Evolutionary conservation across 257 asterid genomes (phyloP), one percentile per base, ranked within the genome.

Genomic region (Plantago elongata): DNA sequence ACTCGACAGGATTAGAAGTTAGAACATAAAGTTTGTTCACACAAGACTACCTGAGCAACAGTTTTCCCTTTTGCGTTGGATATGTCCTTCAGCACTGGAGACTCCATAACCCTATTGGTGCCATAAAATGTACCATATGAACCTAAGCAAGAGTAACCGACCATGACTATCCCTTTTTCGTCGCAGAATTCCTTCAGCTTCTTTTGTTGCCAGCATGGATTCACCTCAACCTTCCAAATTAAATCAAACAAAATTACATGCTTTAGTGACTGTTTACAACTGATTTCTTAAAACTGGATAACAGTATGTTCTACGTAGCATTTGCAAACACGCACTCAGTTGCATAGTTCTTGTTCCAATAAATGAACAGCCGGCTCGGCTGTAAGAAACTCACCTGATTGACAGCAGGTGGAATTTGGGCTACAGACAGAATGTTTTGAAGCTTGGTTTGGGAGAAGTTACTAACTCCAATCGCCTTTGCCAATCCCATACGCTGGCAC

Each of bases 181-280:
- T 70, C 79, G 75, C 96, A 84, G 67, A 80, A 83, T 4, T 83
- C 69, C 72, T 71, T 81, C 68, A 84, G 69, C 72, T 83, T 78
- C 86, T 74, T 77, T 49, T 88, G 94, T 63, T 81, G 94, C 94
- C 94, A 85, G 75, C 89, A 83, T 15, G 91, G 94, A 69, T 75
- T 85, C 34, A 83, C 83, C 80, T 87, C 94, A 17, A 87, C 90
- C 95, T 87, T 62, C 16, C 66, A 64, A 49, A 63, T 69, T 27
- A 9, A 37, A 63, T 69, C 43, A 10, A 37, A 50, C 61, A 63
- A 10, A 9, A 16, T 18, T 14, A 27, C 10, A 17, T 52, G 4
- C 13, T 54, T 2, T 0, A 54, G 12, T 22, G 27, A 22, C 27
- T 22, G 27, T 22, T 22, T 22, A 2, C 27, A 22, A 22, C 27